Evolutionary conservation across 2,329 filamentous ascomycete species (phyloP), one percentile per base, ranked within the genome.

Genomic region (Alternaria sp.): DNA sequence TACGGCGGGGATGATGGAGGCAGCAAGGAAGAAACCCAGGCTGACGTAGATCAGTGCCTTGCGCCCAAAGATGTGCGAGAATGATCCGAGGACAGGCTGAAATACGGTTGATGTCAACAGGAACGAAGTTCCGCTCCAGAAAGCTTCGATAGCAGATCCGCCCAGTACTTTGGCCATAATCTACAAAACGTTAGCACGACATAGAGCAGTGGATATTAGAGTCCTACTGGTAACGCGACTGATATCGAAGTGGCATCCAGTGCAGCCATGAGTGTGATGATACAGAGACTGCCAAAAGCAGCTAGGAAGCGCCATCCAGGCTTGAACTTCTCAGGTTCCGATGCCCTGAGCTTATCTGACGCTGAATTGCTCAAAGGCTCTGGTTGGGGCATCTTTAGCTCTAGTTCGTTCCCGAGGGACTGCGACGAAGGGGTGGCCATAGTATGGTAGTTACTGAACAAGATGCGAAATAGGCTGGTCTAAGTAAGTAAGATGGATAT

Each of bases 161-260:
- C 66, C 54, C 5, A 79, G 68, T 6, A 59, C 65, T 64, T 65
- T 69, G 2, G 77, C 73, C 73, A 79, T 78, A 41, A 77, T 74
- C 76, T 78, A 8, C 9, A 10, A 1, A 14, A 7, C 14, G 33
- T 72, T 39, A 71, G 61, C 28, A 5, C 3, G 14, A 23, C 2
- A 6, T 8, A 4, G 9, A 8, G 4, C 1, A 26, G 11, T 33
- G 1, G 6, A 24, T 14, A 4, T 52, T 40, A 14, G n/a, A 5
- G 5, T 58, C 72, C 13, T 68, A 77, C 76, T 11, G 76, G 72
- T 42, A 89, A 75, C 4, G 88, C 86, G 6, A 89, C 86, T 4
- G 85, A 86, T 51, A 90, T 80, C 4, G 85, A 88, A 1, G 87
- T 90, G 4, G 86, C 87, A 72, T 90, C 88, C 28, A 90, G 79